These are phyloP conservation scores for Dryas octopetala DNA, from an alignment of 306 rosid species.

Conservation along the genomic window DNA sequence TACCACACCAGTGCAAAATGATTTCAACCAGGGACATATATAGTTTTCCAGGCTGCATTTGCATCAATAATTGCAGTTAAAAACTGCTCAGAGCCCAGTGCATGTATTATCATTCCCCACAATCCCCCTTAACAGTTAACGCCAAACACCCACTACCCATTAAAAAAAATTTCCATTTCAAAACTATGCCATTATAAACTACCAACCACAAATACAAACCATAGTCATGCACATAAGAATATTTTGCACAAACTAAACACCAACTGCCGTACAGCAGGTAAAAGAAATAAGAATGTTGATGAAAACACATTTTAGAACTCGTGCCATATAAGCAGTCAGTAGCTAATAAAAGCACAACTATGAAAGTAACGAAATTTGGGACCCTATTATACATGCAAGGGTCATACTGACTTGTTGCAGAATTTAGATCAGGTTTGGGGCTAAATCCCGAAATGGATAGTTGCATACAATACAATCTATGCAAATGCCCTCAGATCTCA, in stretches of 20 bases:
- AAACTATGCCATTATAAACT: no score
- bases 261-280: not conserved
- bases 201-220: no score
- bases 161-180: no score
- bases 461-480: not conserved
- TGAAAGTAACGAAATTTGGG: not conserved
- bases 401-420: not conserved
- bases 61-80: conserved; percentile 30
- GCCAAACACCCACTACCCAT: no score
- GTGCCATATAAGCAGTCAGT: not conserved
- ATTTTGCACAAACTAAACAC: not conserved
- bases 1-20: not conserved
- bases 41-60: conserved; percentile 6
- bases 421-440: not conserved
- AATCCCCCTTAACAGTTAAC: no score
- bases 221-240: not conserved
- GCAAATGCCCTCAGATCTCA: conserved; percentile 39
- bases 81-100: conserved; percentile 43
- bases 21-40: not conserved
- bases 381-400: not conserved
- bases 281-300: not conserved
- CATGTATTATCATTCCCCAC: no score
- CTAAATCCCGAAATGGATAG: not conserved
- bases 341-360: not conserved
- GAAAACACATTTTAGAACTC: not conserved